phyloP scores from a whole-genome alignment of 257 asterid species.

The Solanum clarkiae region DNA sequence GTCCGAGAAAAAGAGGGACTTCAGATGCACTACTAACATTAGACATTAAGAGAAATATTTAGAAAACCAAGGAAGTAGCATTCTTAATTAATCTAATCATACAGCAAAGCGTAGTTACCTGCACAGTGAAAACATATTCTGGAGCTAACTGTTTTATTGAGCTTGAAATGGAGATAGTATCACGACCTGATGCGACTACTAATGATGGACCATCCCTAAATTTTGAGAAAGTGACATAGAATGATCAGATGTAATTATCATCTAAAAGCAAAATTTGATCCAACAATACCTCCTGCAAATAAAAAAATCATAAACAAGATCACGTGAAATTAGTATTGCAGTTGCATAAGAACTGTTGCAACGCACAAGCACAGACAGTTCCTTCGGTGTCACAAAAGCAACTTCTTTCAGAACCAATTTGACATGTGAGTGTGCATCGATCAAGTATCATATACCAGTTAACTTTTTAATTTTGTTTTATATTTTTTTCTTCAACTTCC shows the following conservation, averaged over 20 bases:
- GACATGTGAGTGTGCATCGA: neutral
- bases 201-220: conserved; percentile 70
- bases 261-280: neutral
- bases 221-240: neutral
- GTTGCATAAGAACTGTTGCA: neutral
- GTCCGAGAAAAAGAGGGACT: neutral
- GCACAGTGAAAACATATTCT: conserved; percentile 59
- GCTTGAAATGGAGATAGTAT: conserved; percentile 61
- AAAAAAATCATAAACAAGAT: neutral
- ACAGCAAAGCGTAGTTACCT: conserved; percentile 30
- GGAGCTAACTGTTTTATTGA: conserved; percentile 57
- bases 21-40: neutral
- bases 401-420: neutral
- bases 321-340: neutral
- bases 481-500: neutral
- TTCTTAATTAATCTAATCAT: neutral
- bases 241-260: neutral
- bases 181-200: conserved; percentile 89
- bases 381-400: neutral
- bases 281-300: neutral
- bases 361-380: neutral
- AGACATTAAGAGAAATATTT: neutral
- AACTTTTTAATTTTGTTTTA: neutral
- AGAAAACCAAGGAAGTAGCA: neutral
- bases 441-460: neutral